Percentiles rank a stretch among this genome's conserved stretches.
phyloP scores from a whole-genome alignment of 106 monocot species.

The Dactylorhiza incarnata region DNA sequence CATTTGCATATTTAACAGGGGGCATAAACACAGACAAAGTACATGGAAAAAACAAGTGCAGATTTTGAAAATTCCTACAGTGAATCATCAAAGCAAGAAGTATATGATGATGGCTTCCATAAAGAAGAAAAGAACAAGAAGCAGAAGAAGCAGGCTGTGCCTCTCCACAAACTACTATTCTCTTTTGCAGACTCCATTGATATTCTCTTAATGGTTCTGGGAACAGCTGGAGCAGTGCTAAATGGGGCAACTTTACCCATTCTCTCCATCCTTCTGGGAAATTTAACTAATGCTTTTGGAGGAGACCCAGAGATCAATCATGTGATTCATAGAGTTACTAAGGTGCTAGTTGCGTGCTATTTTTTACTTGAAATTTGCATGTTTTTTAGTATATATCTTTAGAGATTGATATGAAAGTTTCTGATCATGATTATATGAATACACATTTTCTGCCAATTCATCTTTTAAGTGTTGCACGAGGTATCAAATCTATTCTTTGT shows the following conservation, averaged over 20 bases:
- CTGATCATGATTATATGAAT: too few species aligned
- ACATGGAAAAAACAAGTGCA: too few species aligned
- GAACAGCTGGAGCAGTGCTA: slow-evolving; percentile 27
- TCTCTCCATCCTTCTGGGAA: slow-evolving; percentile 34
- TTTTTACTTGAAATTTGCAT: too few species aligned
- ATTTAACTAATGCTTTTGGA: slow-evolving; percentile 28
- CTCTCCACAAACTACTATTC: slow-evolving; percentile 36
- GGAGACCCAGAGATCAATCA: slow-evolving; percentile 9
- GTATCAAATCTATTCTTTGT: too few species aligned
- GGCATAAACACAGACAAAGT: too few species aligned
- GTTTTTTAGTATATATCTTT: too few species aligned
- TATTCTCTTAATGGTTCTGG: slow-evolving; percentile 34
- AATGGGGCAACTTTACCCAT: slow-evolving; percentile 35
- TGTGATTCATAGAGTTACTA: slow-evolving; percentile 23
- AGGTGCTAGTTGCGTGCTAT: slow-evolving; percentile 11
- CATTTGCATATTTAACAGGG: too few species aligned
- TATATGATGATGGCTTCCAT: background rate
- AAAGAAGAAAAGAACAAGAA: background rate
- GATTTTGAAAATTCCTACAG: too few species aligned
- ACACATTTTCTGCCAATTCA: too few species aligned
- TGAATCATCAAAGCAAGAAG: background rate
- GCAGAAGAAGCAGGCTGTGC: slow-evolving; percentile 2
- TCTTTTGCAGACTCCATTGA: slow-evolving; percentile 36
- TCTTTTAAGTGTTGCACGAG: too few species aligned
- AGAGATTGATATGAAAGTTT: too few species aligned